phyloP scores from a whole-genome alignment of 371 early-diverging fungal species.

The Conidiobolus coronatus region DNA sequence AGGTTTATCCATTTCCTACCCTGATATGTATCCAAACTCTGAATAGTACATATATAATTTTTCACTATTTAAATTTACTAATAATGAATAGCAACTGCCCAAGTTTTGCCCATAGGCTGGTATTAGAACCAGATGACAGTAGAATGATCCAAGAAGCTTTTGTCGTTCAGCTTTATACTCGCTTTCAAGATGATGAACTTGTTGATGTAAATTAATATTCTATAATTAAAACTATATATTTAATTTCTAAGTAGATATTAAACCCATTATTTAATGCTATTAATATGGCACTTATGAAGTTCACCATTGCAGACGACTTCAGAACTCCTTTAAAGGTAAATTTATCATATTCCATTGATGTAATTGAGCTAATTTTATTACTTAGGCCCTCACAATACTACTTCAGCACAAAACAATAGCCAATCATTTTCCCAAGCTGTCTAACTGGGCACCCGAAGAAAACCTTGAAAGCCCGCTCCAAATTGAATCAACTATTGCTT shows the following conservation, averaged over 20 bases:
- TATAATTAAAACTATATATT: neutral
- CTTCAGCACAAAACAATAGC: too few relatives aligned
- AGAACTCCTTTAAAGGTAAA: constrained; percentile 22
- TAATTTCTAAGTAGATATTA: constrained; percentile 13
- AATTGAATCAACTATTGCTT: constrained; percentile 36
- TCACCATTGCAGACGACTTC: constrained; percentile 29
- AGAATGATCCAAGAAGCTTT: constrained; percentile 24
- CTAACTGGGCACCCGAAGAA: constrained; percentile 32
- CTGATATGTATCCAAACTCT: neutral
- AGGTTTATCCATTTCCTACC: neutral
- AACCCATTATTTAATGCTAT: constrained; percentile 22
- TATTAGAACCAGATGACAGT: constrained; percentile 18
- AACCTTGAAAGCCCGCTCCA: constrained; percentile 16
- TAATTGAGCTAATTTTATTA: too few relatives aligned
- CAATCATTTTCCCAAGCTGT: constrained; percentile 13
- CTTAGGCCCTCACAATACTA: too few relatives aligned
- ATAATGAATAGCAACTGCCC: constrained; percentile 8
- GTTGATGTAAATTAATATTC: constrained; percentile 17
- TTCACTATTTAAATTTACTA: constrained; percentile 19
- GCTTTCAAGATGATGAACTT: constrained; percentile 36
- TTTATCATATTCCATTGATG: neutral
- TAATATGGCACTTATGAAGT: constrained; percentile 12
- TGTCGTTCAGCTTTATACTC: constrained; percentile 15
- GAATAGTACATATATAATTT: constrained; percentile 10
- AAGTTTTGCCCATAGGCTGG: neutral